Percentiles rank a stretch among this genome's conserved stretches.
Evolutionary conservation across 495 filamentous ascomycete species (phyloP).

Genomic region (Xylaria venustula): DNA sequence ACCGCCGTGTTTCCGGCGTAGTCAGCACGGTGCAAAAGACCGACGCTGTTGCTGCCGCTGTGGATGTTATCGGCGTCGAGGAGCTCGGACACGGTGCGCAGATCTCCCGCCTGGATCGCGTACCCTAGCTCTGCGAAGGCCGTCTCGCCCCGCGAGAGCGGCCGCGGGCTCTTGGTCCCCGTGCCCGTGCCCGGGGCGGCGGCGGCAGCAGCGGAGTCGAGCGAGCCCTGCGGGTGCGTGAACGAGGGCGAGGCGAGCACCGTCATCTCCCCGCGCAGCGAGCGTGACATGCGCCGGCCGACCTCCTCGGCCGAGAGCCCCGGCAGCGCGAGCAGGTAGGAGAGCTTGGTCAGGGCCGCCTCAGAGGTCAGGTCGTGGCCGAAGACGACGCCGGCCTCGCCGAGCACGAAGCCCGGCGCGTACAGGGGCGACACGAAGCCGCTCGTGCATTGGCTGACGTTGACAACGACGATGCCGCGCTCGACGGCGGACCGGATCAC

Average conservation of each 20-base stretch:
- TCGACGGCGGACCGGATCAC: slow-evolving; percentile 75
- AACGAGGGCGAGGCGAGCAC: slow-evolving; percentile 63
- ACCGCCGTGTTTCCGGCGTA: slow-evolving; percentile 88
- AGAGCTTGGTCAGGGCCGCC: slow-evolving; percentile 89
- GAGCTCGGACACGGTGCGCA: slow-evolving; percentile 61
- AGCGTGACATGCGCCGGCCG: slow-evolving; percentile 66
- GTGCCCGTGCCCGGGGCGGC: background rate
- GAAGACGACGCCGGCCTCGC: slow-evolving; percentile 86
- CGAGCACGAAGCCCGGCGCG: slow-evolving; percentile 83
- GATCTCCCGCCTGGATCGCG: slow-evolving; percentile 72
- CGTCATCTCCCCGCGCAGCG: slow-evolving; percentile 84
- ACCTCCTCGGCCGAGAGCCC: slow-evolving; percentile 62
- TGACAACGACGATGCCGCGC: slow-evolving; percentile 84
- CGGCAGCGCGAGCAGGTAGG: slow-evolving; percentile 76
- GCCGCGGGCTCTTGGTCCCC: slow-evolving; percentile 38
- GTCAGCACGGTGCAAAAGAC: slow-evolving; percentile 71
- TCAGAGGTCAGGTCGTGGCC: slow-evolving; percentile 93
- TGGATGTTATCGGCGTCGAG: slow-evolving; percentile 57
- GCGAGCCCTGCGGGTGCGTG: slow-evolving; percentile 63
- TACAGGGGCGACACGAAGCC: slow-evolving; percentile 90
- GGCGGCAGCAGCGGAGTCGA: slow-evolving; percentile 17
- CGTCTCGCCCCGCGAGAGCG: slow-evolving; percentile 46
- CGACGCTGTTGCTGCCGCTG: slow-evolving; percentile 42
- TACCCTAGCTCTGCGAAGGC: slow-evolving; percentile 75
- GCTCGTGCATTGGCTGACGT: slow-evolving; percentile 87